These are phyloP conservation scores for Vanilla planifolia DNA, from an alignment of 106 monocot genomes.

Conservation along the genomic window DNA sequence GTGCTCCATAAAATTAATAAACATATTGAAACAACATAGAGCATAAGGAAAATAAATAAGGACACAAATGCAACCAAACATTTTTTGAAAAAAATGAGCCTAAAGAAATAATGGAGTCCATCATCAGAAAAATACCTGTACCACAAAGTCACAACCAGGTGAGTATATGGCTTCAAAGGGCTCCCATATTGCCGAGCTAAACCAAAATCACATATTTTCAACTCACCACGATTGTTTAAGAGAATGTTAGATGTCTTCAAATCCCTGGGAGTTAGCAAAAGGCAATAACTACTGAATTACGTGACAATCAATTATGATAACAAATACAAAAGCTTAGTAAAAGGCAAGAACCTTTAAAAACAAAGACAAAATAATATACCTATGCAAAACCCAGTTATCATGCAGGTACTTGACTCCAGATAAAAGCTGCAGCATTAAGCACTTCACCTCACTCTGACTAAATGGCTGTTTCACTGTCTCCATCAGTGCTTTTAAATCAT, in stretches of 20 bases:
- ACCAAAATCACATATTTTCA: conserved; percentile 96
- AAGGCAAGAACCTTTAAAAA: not conserved
- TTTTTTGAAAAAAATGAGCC: not conserved
- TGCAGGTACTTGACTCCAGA: conserved; percentile 80
- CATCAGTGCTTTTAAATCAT: conserved; percentile 82
- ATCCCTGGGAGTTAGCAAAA: conserved; percentile 40
- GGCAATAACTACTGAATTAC: conserved; percentile 1
- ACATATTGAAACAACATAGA: not conserved
- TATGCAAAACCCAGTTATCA: conserved; percentile 92
- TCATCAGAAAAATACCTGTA: conserved; percentile 47
- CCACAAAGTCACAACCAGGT: conserved; percentile 91
- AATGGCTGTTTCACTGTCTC: conserved; percentile 88
- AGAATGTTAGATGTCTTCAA: conserved; percentile 87
- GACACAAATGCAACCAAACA: not conserved
- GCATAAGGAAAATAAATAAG: not conserved
- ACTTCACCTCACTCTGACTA: conserved; percentile 88
- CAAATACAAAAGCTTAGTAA: not conserved
- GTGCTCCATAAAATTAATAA: conserved; percentile 40
- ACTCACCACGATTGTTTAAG: conserved; percentile 78
- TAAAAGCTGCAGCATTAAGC: conserved; percentile 80
- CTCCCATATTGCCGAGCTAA: conserved; percentile 90
- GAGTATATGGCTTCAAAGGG: conserved; percentile 85
- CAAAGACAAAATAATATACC: conserved; percentile 24
- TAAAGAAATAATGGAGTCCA: not conserved
- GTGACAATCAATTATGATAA: not conserved